Base-by-base conservation (phyloP, 768 basidiomycete genomes). In the Gymnopilus junonius region DNA sequence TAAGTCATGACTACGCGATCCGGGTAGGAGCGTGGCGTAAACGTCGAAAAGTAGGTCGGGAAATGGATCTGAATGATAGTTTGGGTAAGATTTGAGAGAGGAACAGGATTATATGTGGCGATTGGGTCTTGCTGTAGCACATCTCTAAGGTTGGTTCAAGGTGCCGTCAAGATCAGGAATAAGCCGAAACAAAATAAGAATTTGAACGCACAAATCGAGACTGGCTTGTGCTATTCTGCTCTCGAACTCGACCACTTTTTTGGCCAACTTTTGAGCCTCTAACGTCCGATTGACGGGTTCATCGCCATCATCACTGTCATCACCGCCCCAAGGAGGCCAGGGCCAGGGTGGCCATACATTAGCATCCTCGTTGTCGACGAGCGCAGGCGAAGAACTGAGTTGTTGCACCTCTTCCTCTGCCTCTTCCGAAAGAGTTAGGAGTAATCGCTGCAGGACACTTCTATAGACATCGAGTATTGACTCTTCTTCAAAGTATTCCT, bases 401-500 rank as follows among this genome's bases (percentile, higher is more conserved):
- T 55, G 55, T 61, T 65, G 54, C 46, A 62, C 46, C 25, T 71
- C 71, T 25, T 79, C 74, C 40, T 86, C 83, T 67, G 82, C 73
- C 17, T 79, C 75, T 50, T 83, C 80, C 35, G 85, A 83, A 4
- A 95, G 76, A 4, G 83, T 78, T 21, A 82, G 66, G 25, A 98
- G 81, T 15, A 97, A 79, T 20, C 85, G 82, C 67, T 89, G 85
- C 20, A 95, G 77, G 23, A 93, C 88, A 42, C 79, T 75, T 61
- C 82, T 80, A 74, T 97, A 97, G 15, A 91, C 73, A n/a, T 84
- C 80, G n/a, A 86, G 75, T 37, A 93, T 84, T 0, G 79, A 74
- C 58, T 87, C 79, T 50, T 98, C 96, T 57, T 89, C 84, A 74
- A 94, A 99, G 74, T 99, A 97, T 77, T 96, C 94, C 90, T 94